A percentile compares a stretch with the other conserved stretches of the same genome.
These are phyloP conservation scores for Leishmania turanica DNA, from an alignment of 208 protist species.

Conservation along the genomic window DNA sequence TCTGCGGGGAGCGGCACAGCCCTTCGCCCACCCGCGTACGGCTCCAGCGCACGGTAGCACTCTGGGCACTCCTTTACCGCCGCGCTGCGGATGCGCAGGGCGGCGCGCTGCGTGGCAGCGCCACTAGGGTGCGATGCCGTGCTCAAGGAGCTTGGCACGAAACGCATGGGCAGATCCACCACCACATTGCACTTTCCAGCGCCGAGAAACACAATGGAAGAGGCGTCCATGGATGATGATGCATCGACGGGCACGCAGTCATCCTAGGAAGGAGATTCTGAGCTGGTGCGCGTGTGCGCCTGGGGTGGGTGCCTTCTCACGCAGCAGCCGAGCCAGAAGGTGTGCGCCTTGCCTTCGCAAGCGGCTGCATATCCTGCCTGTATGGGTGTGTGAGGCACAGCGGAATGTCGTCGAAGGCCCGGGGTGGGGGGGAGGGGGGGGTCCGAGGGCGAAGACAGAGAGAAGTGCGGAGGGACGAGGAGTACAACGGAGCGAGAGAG, in stretches of 20 bases:
- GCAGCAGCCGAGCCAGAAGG: neutral
- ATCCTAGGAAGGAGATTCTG: neutral
- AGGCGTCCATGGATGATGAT: neutral
- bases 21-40: constrained; percentile 36
- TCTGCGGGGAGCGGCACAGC: constrained; percentile 14
- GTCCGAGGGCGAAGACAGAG: neutral
- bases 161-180: constrained; percentile 22
- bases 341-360: neutral
- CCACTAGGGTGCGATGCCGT: neutral
- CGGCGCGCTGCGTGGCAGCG: constrained; percentile 13
- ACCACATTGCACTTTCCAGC: constrained; percentile 37
- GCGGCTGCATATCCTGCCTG: neutral
- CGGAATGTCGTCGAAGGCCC: neutral
- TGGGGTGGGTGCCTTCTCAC: neutral
- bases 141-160: neutral
- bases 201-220: constrained; percentile 26
- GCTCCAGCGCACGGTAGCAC: constrained; percentile 32
- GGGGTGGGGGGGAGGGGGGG: neutral
- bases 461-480: neutral
- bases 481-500: neutral
- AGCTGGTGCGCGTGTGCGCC: neutral
- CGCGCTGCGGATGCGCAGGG: constrained; percentile 26
- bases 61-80: constrained; percentile 28
- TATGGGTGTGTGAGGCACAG: neutral
- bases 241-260: neutral